phyloP scores from a whole-genome alignment of 441 rosid species.

The Manihot esculenta region DNA sequence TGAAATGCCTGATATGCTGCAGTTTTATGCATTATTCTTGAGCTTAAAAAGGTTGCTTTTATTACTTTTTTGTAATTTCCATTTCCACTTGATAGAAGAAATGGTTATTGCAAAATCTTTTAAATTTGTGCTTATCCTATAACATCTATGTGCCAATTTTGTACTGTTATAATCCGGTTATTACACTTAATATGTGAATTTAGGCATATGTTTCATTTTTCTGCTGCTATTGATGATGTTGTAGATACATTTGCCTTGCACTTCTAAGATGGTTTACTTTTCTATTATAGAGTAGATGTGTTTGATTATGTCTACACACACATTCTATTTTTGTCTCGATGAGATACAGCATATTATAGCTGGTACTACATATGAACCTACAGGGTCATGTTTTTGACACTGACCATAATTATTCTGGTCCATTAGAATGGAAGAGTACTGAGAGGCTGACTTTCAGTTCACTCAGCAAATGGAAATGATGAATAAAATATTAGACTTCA shows the following conservation, averaged over 20 bases:
- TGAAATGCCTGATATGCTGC: background rate
- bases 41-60: background rate
- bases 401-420: background rate
- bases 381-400: background rate
- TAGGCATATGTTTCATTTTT: background rate
- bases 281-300: background rate
- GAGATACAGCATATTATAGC: background rate
- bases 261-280: background rate
- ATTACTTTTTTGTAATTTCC: background rate
- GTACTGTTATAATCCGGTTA: background rate
- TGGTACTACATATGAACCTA: conserved; percentile 1
- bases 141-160: background rate
- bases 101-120: background rate
- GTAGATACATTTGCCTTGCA: background rate
- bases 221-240: background rate
- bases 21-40: background rate
- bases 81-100: background rate
- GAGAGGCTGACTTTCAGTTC: background rate
- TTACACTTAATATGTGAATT: background rate
- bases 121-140: background rate
- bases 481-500: background rate
- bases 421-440: background rate
- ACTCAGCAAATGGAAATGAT: background rate
- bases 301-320: too few relatives aligned
- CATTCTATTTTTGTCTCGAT: background rate